These are phyloP conservation scores for Pigoraptor vietnamica DNA, from an alignment of 78 protist species.

Conservation along the genomic window DNA sequence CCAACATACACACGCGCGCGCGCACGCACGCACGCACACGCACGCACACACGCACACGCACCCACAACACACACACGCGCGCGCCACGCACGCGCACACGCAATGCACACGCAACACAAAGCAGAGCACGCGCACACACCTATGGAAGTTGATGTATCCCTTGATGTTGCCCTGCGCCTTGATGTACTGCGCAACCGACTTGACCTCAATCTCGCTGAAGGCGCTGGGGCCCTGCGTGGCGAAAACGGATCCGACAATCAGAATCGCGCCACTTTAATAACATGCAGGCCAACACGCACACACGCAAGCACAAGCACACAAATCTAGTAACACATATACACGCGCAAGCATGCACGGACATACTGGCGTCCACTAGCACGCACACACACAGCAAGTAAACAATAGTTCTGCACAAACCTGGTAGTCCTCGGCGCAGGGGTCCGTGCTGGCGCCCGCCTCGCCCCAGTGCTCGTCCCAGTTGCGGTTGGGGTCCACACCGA, in stretches of 20 bases:
- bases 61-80: too few species aligned
- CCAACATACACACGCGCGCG: too few species aligned
- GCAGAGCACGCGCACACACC: not conserved
- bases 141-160: conserved; percentile 2
- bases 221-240: not conserved
- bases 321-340: too few species aligned
- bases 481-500: conserved; percentile 24
- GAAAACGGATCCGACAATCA: not conserved
- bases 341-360: not conserved
- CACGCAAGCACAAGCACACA: too few species aligned
- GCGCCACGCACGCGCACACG: not conserved
- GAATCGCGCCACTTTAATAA: too few species aligned
- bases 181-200: not conserved
- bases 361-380: too few species aligned
- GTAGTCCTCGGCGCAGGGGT: conserved; percentile 21
- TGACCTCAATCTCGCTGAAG: conserved; percentile 1
- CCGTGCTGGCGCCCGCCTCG: not conserved
- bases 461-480: conserved; percentile 27
- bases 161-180: not conserved
- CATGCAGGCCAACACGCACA: too few species aligned
- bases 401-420: not conserved
- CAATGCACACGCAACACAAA: not conserved
- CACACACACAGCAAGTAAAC: too few species aligned
- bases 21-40: too few species aligned
- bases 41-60: too few species aligned